These are phyloP conservation scores for Sclerotinia minor DNA, from an alignment of 2,329 filamentous ascomycete species.

Conservation along the genomic window DNA sequence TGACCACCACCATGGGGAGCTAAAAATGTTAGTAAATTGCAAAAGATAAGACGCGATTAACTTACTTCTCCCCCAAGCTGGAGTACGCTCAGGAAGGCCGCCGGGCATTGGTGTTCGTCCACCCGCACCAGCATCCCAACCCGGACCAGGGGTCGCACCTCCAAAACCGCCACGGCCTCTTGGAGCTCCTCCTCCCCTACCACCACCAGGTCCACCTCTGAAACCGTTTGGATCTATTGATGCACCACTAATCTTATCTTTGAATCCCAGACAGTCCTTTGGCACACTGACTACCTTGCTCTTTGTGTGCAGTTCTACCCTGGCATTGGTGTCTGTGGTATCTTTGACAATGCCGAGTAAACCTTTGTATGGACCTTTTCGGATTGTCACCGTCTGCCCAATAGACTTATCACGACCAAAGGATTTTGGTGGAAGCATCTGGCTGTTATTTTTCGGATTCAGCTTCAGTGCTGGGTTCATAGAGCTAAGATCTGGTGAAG, in stretches of 20 bases:
- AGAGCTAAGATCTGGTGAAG: slow-evolving; percentile 77
- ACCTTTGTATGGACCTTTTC: slow-evolving; percentile 87
- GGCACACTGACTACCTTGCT: slow-evolving; percentile 85
- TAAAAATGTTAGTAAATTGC: slow-evolving; percentile 22
- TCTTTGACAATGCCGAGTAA: slow-evolving; percentile 95
- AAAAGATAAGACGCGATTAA: slow-evolving; percentile 32
- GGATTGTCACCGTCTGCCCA: slow-evolving; percentile 87
- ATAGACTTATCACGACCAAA: slow-evolving; percentile 81
- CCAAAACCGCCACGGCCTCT: slow-evolving; percentile 49
- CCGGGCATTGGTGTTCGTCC: slow-evolving; percentile 68
- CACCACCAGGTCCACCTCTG: slow-evolving; percentile 42
- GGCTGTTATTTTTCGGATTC: slow-evolving; percentile 57
- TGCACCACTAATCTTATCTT: slow-evolving; percentile 78
- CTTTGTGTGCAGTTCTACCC: slow-evolving; percentile 92
- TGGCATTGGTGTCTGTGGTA: slow-evolving; percentile 79
- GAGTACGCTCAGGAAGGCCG: slow-evolving; percentile 65
- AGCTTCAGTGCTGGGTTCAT: slow-evolving; percentile 91
- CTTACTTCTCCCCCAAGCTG: slow-evolving; percentile 74
- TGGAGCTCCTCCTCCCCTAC: slow-evolving; percentile 42
- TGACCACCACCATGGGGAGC: slow-evolving; percentile 59
- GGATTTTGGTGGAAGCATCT: slow-evolving; percentile 65
- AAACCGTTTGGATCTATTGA: slow-evolving; percentile 66
- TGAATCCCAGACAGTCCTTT: slow-evolving; percentile 79
- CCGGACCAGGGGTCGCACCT: slow-evolving; percentile 49
- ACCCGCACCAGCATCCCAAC: slow-evolving; percentile 54